phyloP scores from a whole-genome alignment of 2,329 filamentous ascomycete genomes.

The Talaromyces sp. region DNA sequence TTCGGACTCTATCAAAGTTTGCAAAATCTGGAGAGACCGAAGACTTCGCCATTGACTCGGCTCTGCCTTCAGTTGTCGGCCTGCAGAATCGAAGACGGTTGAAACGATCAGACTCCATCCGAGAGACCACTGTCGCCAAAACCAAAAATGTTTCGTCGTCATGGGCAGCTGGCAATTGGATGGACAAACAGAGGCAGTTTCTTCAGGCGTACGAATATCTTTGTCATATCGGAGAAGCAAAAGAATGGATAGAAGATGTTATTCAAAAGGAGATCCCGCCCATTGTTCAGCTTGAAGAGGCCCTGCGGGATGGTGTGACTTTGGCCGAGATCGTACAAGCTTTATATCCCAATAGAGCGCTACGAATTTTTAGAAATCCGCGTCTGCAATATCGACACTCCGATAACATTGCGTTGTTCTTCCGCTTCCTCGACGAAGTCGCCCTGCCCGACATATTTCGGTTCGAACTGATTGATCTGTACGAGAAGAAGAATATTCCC shows the following conservation, averaged over 20 bases:
- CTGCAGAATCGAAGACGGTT: constrained; percentile 78
- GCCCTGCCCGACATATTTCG: constrained; percentile 92
- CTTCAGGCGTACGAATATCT: constrained; percentile 97
- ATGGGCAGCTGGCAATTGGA: constrained; percentile 89
- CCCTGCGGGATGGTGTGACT: constrained; percentile 86
- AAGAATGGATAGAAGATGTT: constrained; percentile 97
- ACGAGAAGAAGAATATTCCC: constrained; percentile 99
- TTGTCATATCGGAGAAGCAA: constrained; percentile 97
- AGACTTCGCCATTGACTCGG: constrained; percentile 74
- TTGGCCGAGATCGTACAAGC: constrained; percentile 91
- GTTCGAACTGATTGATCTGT: constrained; percentile 94
- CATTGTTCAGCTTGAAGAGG: constrained; percentile 91
- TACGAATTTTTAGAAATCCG: constrained; percentile 79
- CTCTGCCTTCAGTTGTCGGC: constrained; percentile 81
- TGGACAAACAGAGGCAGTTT: constrained; percentile 97
- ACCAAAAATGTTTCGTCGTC: constrained; percentile 49
- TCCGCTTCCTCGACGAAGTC: constrained; percentile 85
- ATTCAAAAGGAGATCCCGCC: constrained; percentile 81
- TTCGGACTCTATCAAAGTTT: constrained; percentile 80
- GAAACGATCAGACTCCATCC: constrained; percentile 63
- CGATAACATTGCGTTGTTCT: constrained; percentile 96
- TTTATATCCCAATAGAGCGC: constrained; percentile 70
- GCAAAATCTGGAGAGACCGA: constrained; percentile 71
- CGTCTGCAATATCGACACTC: constrained; percentile 92
- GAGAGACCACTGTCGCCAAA: constrained; percentile 44